Percentiles rank a stretch among this genome's conserved stretches.
Conservation (phyloP, 2,329 filamentous ascomycete species). For the Saccharata proteae region DNA sequence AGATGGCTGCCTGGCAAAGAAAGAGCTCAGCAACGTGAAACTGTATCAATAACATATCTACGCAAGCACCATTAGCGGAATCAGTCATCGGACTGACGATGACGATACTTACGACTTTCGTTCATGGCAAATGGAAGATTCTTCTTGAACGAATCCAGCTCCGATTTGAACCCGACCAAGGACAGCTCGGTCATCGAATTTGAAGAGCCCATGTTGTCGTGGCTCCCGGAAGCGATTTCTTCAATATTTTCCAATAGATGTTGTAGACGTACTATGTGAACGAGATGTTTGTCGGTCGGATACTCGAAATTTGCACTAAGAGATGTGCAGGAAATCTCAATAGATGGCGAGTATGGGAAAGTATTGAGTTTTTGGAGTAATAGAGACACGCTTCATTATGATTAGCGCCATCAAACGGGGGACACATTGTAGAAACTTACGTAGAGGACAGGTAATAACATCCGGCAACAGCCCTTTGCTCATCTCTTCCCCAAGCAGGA, state of each 20-base stretch:
- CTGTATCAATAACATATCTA: slow-evolving; percentile 28
- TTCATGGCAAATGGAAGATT: slow-evolving; percentile 17
- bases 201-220: background rate
- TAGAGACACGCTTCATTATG: slow-evolving; percentile 23
- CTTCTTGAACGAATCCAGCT: slow-evolving; percentile 21
- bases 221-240: slow-evolving; percentile 9
- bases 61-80: background rate
- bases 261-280: slow-evolving; percentile 26
- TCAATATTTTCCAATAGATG: slow-evolving; percentile 27
- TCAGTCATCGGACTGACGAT: background rate
- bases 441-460: slow-evolving; percentile 32
- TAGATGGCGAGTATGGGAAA: slow-evolving; percentile 21
- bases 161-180: slow-evolving; percentile 18
- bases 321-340: slow-evolving; percentile 27
- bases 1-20: slow-evolving; percentile 28
- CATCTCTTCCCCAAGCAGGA: slow-evolving; percentile 23
- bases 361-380: slow-evolving; percentile 27
- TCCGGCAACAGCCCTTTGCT: slow-evolving; percentile 32
- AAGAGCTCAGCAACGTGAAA: slow-evolving; percentile 28
- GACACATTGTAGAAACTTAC: slow-evolving; percentile 21
- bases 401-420: too few species aligned
- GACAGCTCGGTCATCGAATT: slow-evolving; percentile 17
- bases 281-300: slow-evolving; percentile 24
- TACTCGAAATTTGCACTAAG: slow-evolving; percentile 20
- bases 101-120: slow-evolving; percentile 18